Percentiles rank a stretch among this genome's conserved stretches.
Conservation (phyloP, 768 basidiomycete genomes). For the Mycena galopus region DNA sequence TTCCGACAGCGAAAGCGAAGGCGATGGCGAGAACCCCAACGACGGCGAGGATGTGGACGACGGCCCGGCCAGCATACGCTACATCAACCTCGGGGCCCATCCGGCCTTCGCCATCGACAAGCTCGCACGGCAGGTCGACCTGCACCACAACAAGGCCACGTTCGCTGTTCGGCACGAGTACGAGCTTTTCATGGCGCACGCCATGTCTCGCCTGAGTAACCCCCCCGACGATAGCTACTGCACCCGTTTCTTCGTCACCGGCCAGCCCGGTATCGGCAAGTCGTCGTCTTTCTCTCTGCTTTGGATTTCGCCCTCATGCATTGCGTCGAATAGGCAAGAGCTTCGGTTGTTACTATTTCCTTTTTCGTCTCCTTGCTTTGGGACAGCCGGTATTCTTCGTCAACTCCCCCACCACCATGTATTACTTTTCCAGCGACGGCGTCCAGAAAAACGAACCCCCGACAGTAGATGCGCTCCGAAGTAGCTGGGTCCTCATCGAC, state of each 20-base stretch:
- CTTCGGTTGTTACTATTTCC: constrained; percentile 20
- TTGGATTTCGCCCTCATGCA: constrained; percentile 20
- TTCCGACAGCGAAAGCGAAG: not conserved
- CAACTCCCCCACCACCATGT: not conserved
- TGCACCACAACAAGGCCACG: not conserved
- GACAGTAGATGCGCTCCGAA: constrained; percentile 4
- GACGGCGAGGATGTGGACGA: constrained; percentile 13
- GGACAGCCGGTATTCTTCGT: constrained; percentile 24
- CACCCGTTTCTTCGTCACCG: constrained; percentile 20
- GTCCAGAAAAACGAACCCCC: constrained; percentile 2
- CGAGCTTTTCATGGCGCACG: constrained; percentile 14
- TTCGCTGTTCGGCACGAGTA: constrained; percentile 18
- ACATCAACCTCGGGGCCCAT: constrained; percentile 4
- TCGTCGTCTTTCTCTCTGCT: constrained; percentile 4
- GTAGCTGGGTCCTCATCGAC: constrained; percentile 28
- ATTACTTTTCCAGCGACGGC: constrained; percentile 21
- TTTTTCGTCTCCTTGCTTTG: constrained; percentile 18
- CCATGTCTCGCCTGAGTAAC: constrained; percentile 3
- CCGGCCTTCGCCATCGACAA: constrained; percentile 1
- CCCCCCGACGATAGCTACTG: constrained; percentile 4
- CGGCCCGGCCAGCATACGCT: not conserved
- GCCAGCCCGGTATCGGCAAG: constrained; percentile 21
- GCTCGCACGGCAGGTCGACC: not conserved
- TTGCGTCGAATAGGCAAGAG: constrained; percentile 16
- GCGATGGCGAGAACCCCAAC: not conserved